Evolutionary conservation across 768 basidiomycete species (phyloP), one percentile per base, ranked within the genome.

Genomic region (Gloeophyllum trabeum): DNA sequence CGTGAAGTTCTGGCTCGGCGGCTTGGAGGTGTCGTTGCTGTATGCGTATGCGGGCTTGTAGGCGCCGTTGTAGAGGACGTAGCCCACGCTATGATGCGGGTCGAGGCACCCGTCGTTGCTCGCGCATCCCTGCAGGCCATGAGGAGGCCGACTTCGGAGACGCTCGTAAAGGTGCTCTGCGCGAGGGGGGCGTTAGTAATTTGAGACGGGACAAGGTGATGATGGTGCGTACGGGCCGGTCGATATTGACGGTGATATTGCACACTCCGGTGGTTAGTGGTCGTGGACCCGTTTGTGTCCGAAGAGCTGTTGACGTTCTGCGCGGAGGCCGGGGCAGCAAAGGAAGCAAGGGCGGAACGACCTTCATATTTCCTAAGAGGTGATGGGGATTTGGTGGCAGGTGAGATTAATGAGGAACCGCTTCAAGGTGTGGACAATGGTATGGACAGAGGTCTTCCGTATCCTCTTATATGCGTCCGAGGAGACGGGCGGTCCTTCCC

Each of bases 211-310:
- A 12, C 23, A 14, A 37, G 16, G 28, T 1, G 30, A 21, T 2
- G 1, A 4, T 14, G 7, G 35, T 30, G 48, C 59, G 24, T 46
- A 65, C 62, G 1, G 64, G 63, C 10, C 54, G 48, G 40, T 57
- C 51, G 26, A 66, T 52, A 30, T 63, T 52, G 24, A 65, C 63
- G 7, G 54, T 61, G 39, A 66, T 43, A 23, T 49, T 51, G 30
- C 44, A 35, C n/a, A n/a, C n/a, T n/a, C n/a, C n/a, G n/a, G n/a
- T n/a, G n/a, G n/a, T n/a, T n/a, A n/a, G n/a, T n/a, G n/a, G n/a
- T n/a, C n/a, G n/a, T n/a, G n/a, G n/a, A n/a, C n/a, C n/a, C n/a
- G n/a, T n/a, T n/a, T n/a, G n/a, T n/a, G n/a, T n/a, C n/a, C n/a
- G n/a, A n/a, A n/a, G n/a, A n/a, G n/a, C n/a, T n/a, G n/a, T n/a